Percentiles rank a stretch among this genome's conserved stretches.
phyloP scores from a whole-genome alignment of 2,329 filamentous ascomycete genomes.

The Botrytis paeoniae region DNA sequence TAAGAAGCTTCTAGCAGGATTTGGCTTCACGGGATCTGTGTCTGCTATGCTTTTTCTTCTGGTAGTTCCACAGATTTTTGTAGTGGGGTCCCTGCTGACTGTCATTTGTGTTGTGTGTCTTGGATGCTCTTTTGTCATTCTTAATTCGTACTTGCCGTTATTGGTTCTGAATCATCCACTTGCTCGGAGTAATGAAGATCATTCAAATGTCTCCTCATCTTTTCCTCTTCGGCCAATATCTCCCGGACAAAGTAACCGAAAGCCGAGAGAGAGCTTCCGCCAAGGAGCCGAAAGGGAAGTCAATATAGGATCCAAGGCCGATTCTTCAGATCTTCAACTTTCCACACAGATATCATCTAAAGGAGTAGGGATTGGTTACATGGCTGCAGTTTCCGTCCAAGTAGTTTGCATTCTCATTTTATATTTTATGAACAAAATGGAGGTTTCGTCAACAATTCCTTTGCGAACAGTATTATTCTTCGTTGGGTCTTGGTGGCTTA shows the following conservation, averaged over 20 bases:
- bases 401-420: slow-evolving; percentile 75
- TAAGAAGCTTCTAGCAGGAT: slow-evolving; percentile 78
- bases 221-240: slow-evolving; percentile 26
- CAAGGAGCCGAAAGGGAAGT: background rate
- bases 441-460: slow-evolving; percentile 62
- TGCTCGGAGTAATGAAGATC: slow-evolving; percentile 14
- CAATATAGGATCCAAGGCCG: slow-evolving; percentile 36
- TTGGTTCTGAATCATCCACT: slow-evolving; percentile 79
- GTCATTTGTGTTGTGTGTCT: slow-evolving; percentile 91
- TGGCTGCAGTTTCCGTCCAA: slow-evolving; percentile 80
- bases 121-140: slow-evolving; percentile 87
- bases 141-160: slow-evolving; percentile 91
- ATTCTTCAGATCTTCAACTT: slow-evolving; percentile 68
- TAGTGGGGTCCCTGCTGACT: slow-evolving; percentile 77
- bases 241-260: slow-evolving; percentile 7
- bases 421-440: slow-evolving; percentile 48
- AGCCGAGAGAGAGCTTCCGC: background rate
- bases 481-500: slow-evolving; percentile 87
- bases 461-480: slow-evolving; percentile 83
- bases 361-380: slow-evolving; percentile 91
- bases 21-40: slow-evolving; percentile 78
- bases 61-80: slow-evolving; percentile 68
- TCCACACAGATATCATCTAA: slow-evolving; percentile 88
- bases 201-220: slow-evolving; percentile 16
- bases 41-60: slow-evolving; percentile 86